Base-by-base conservation (phyloP, 1,284 basidiomycete genomes). In the Takashimella tepidaria region DNA sequence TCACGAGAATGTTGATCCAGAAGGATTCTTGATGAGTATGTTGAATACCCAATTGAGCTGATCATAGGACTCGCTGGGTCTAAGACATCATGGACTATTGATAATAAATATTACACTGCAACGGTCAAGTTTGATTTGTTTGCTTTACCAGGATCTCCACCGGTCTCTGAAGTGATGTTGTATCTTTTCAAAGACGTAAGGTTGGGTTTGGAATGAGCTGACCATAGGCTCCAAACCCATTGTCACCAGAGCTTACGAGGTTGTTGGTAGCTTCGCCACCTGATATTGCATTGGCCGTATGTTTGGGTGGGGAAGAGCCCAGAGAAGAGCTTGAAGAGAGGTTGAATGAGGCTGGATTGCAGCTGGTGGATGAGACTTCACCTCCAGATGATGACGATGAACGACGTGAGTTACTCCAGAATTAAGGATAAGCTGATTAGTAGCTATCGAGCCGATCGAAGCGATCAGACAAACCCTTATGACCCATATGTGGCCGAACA, bases 91-190 rank as follows among this genome's bases (percentile, higher is more conserved):
- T 92, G 88, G 87, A 85, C 80, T 26, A 87, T 92, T 56, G 77
- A 79, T 55, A 92, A 92, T 78, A 87, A 84, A 72, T 92, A 92
- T 74, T 92, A 92, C 75, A 82, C 83, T 11, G 89, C 89, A 3
- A 75, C 82, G 50, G 85, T 92, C 5, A 80, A 83, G 52, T 87
- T 92, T 64, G 77, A 81, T 5, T 72, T 80, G n/a, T 49, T 61
- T 20, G 37, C 57, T 10, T 69, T 77, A 11, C 67, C 80, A 53
- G 12, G 44, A 23, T 13, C 13, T 22, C 3, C 49, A 54, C 21
- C 31, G 16, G 31, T 16, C 31, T 16, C 53, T 11, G 55, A 59
- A 0, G 67, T 67, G 0, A 47, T 69, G 19, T 6, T 69, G 6
- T 68, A 66, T 40, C 42, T 66, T 12, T 68, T 64, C 26, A 12